phyloP scores from a whole-genome alignment of 1,284 basidiomycete genomes.

The Ganoderma leucocontextum region DNA sequence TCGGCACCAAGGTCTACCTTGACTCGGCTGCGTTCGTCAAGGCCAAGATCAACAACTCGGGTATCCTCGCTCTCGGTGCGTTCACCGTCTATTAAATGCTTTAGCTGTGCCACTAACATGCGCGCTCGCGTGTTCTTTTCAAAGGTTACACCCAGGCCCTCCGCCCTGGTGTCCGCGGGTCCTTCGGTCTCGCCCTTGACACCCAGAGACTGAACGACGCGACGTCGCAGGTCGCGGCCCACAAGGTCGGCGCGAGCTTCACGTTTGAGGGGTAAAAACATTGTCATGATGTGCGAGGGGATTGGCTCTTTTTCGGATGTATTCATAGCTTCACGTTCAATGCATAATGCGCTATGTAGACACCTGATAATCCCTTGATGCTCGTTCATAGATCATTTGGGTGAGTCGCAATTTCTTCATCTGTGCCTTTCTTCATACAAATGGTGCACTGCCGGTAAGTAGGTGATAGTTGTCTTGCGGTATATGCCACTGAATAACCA shows the following conservation, averaged over 20 bases:
- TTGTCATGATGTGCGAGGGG: conserved; percentile 18
- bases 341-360: conserved; percentile 33
- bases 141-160: conserved; percentile 91
- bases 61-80: conserved; percentile 85
- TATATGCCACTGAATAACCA: neutral
- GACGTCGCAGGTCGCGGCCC: conserved; percentile 67
- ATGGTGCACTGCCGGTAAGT: neutral
- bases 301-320: conserved; percentile 23
- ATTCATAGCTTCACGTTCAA: conserved; percentile 32
- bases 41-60: conserved; percentile 98
- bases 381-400: neutral
- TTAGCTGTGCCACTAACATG: neutral
- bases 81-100: conserved; percentile 19
- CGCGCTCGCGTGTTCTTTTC: neutral
- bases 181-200: conserved; percentile 93
- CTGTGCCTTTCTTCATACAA: neutral
- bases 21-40: conserved; percentile 94
- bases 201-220: conserved; percentile 86
- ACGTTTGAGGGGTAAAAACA: conserved; percentile 69
- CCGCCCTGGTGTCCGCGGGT: conserved; percentile 94
- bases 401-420: neutral
- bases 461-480: neutral
- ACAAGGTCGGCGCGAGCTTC: conserved; percentile 82
- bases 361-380: conserved; percentile 6
- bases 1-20: conserved; percentile 96